Evolutionary conservation across 306 rosid genomes (phyloP).

Genomic region (Citrullus amarus): DNA sequence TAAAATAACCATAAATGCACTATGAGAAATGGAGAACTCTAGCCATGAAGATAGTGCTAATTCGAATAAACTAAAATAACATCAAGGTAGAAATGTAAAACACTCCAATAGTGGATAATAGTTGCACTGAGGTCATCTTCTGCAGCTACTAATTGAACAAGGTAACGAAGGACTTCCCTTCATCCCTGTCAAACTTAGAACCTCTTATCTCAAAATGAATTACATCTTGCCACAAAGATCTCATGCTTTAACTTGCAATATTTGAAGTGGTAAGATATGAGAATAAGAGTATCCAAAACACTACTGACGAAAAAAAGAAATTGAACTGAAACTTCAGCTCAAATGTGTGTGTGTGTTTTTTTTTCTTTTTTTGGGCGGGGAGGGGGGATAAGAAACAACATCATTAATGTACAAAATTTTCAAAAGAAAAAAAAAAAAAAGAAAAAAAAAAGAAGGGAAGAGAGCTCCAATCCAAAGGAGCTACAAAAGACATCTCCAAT

Average conservation of each 20-base stretch:
- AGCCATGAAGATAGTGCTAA: not conserved
- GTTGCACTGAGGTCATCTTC: not conserved
- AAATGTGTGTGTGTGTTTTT: not conserved
- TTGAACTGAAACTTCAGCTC: not conserved
- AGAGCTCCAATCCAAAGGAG: not conserved
- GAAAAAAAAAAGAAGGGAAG: not conserved
- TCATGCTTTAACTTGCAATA: not conserved
- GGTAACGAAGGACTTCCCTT: not conserved
- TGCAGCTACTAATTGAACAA: not conserved
- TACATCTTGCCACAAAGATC: not conserved
- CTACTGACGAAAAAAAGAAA: not conserved
- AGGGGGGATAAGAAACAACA: too few relatives aligned
- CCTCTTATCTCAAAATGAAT: not conserved
- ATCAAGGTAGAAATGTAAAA: not conserved
- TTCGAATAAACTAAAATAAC: not conserved
- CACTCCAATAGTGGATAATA: not conserved
- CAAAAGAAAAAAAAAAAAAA: not conserved
- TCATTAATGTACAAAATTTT: not conserved
- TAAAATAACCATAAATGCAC: not conserved
- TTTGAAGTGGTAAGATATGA: not conserved
- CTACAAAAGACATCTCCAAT: not conserved
- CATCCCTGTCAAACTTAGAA: not conserved
- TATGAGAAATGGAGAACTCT: not conserved
- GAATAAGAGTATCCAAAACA: not conserved
- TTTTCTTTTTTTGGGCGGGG: too few relatives aligned